Evolutionary conservation across 129 eudicot species (phyloP), one percentile per base, ranked within the genome.

Genomic region (Chrysanthemum lavandulifolium): DNA sequence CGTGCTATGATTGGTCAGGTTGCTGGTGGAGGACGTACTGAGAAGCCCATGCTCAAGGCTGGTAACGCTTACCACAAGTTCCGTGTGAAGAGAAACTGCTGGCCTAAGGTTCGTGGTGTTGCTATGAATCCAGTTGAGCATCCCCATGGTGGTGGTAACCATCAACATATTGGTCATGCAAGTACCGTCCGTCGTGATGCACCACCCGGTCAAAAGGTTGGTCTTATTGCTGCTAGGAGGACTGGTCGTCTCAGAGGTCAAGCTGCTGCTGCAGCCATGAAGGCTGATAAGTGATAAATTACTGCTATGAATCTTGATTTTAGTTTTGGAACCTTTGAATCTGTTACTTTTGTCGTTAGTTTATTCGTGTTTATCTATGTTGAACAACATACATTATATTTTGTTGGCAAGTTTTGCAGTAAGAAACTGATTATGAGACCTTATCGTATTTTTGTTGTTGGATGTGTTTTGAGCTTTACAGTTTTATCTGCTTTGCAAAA

Each of bases 71-170:
- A 93, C 31, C 98, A 93, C 86, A 93, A 93, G 79, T 93, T 69
- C 87, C 73, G 96, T 5, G 98, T 90, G 51, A 93, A 93, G 83
- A 84, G 98, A 33, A 93, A 93, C 98, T 73, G 87, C 92, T 93
- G 98, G 98, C 98, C 98, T 9, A 87, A 87, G 97, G 98, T 93
- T 74, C 97, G 97, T 82, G 98, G 98, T 90, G 97, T 93, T 16
- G 98, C 98, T 82, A 90, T 93, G 98, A 89, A 93, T 13, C 98
- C 97, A 0, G 96, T 91, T 19, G 96, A 91, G 86, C 97, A 91
- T 88, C 97, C 96, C 3, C 96, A 88, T 77, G 96, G 97, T 82
- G 96, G 96, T 86, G 97, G 97, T 91, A 91, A 91, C 92, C 96
- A 91, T 54, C 97, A 91, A 80, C 97, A 91, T 81, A 88, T 91